Evolutionary conservation across 2,329 filamentous ascomycete species (phyloP).

Genomic region (Cladosporium sp.): DNA sequence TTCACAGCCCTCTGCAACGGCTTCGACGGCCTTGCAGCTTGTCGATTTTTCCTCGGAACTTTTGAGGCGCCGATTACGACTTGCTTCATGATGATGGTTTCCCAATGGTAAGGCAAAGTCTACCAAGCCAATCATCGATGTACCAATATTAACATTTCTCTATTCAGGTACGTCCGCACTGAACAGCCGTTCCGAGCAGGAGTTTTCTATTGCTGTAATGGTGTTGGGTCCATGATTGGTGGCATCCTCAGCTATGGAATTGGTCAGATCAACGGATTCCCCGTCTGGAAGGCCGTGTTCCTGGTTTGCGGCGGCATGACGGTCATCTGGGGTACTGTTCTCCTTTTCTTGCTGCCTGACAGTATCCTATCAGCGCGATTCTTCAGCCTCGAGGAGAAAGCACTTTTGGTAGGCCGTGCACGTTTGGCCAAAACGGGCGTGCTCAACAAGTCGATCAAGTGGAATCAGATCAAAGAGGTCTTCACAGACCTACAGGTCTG

Average conservation of each 20-base stretch:
- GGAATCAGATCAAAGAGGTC: slow-evolving; percentile 52
- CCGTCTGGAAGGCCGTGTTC: slow-evolving; percentile 54
- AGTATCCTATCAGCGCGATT: slow-evolving; percentile 67
- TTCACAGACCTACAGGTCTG: slow-evolving; percentile 58
- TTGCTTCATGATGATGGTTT: slow-evolving; percentile 26
- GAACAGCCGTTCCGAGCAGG: slow-evolving; percentile 38
- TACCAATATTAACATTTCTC: slow-evolving; percentile 18
- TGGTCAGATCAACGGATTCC: slow-evolving; percentile 29
- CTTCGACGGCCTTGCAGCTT: slow-evolving; percentile 55
- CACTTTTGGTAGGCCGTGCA: slow-evolving; percentile 43
- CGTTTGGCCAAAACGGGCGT: slow-evolving; percentile 43
- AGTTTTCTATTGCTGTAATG: slow-evolving; percentile 70
- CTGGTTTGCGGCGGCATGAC: slow-evolving; percentile 59
- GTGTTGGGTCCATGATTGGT: slow-evolving; percentile 64
- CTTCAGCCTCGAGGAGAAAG: slow-evolving; percentile 53
- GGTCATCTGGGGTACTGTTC: slow-evolving; percentile 58
- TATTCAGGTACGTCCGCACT: slow-evolving; percentile 67
- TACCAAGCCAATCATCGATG: neutral
- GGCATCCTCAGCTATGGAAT: slow-evolving; percentile 59
- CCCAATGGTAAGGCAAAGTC: neutral
- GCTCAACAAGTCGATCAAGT: slow-evolving; percentile 45
- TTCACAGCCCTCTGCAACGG: slow-evolving; percentile 57
- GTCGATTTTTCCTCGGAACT: slow-evolving; percentile 62
- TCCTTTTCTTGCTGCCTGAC: slow-evolving; percentile 60
- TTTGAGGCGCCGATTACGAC: slow-evolving; percentile 62